These are phyloP conservation scores for Leccinum obscurum DNA, from an alignment of 768 basidiomycete genomes.

Conservation along the genomic window DNA sequence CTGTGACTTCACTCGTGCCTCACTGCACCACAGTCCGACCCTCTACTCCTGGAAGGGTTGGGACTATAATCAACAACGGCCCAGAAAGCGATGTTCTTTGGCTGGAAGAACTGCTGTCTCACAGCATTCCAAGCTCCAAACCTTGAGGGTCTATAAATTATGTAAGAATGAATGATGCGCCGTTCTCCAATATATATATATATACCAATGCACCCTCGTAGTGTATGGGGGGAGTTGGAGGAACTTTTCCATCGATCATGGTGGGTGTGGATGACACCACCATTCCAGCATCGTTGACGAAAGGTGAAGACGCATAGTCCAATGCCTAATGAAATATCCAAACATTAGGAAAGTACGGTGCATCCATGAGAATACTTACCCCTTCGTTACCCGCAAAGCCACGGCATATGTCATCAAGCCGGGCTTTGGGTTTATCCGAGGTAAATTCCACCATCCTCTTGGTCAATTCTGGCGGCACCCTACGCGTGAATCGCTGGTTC, in stretches of 20 bases:
- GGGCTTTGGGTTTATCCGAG: conserved; percentile 43
- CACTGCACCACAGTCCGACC: too few relatives aligned
- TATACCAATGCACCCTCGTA: conserved; percentile 29
- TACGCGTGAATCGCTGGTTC: conserved; percentile 51
- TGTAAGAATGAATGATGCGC: background rate
- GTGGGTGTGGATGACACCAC: conserved; percentile 31
- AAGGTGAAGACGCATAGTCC: conserved; percentile 41
- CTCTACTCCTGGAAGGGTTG: conserved; percentile 9
- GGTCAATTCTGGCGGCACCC: conserved; percentile 39
- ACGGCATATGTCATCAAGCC: conserved; percentile 40
- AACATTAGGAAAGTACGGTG: background rate
- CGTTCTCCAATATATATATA: background rate
- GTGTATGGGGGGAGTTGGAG: conserved; percentile 34
- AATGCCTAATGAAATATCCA: conserved; percentile 28
- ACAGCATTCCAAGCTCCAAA: conserved; percentile 42
- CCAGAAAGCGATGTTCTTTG: conserved; percentile 34
- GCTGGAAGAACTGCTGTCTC: conserved; percentile 27
- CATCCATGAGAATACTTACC: conserved; percentile 15
- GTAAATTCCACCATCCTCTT: conserved; percentile 48
- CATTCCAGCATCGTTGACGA: conserved; percentile 44
- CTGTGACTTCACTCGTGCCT: too few relatives aligned
- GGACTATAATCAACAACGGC: conserved; percentile 35
- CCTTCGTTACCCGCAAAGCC: conserved; percentile 26
- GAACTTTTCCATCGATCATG: conserved; percentile 37
- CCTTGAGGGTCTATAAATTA: conserved; percentile 15